Evolutionary conservation across 2,329 filamentous ascomycete genomes (phyloP), one percentile per base, ranked within the genome.

Genomic region (Fusarium piperis): DNA sequence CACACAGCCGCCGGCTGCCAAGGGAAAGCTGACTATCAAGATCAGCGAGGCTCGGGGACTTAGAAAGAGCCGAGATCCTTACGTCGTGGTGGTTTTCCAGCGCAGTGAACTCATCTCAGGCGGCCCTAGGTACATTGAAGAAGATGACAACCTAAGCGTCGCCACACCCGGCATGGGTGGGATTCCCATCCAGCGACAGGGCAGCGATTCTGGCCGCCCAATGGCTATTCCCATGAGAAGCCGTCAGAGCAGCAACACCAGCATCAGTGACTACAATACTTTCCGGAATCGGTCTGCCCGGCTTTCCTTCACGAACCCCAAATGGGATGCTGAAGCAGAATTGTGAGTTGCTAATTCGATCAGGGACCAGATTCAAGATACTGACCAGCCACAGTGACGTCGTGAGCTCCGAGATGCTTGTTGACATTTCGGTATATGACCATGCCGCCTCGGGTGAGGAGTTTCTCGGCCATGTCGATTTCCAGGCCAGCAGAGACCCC

Each of bases 221-320:
- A 95, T 98, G 91, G 94, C 94, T 33, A 98, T 99, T 73, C 96
- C 96, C 2, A 98, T 98, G 94, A 92, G 92, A 77, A 98, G 95
- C 81, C 91, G 96, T 62, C 96, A 98, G 80, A 98, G 95, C 83
- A 98, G 95, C 84, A 95, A 95, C 83, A 97, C 95, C 62, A 97
- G 95, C 78, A 86, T 92, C 71, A 87, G 89, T 36, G 93, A 97
- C 35, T 87, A 87, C 74, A 86, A 83, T 71, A 85, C 85, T 2
- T 88, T 89, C 75, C 85, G 87, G 38, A 91, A 90, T 74, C 89
- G 90, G 60, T 86, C 89, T 62, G 86, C 79, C 5, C 83, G 85
- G 65, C 61, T 73, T 12, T 88, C 88, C 4, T 88, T 95, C 67
- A 95, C 94, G 9, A 93, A 93, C 79, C 95, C 96, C 0, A 94